phyloP scores from a whole-genome alignment of 208 protist genomes.

The Porcisia deanei region DNA sequence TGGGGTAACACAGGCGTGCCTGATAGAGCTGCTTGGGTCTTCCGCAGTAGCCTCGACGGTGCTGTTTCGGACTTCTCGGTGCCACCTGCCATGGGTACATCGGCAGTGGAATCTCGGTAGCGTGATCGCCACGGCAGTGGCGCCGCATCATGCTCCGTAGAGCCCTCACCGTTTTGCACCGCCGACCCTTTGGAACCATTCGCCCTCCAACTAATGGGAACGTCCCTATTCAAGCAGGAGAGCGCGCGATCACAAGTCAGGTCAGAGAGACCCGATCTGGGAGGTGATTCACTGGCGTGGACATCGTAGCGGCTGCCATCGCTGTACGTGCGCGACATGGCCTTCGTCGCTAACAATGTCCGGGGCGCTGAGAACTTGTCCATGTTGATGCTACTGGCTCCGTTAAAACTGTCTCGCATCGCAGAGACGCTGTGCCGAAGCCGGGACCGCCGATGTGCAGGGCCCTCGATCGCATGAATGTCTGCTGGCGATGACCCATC shows the following conservation, averaged over 20 bases:
- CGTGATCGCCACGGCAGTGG: constrained; percentile 6
- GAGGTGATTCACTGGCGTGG: background rate
- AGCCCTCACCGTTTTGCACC: background rate
- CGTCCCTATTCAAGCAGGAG: constrained; percentile 11
- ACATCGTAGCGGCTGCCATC: background rate
- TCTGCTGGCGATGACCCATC: background rate
- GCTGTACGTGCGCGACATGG: background rate
- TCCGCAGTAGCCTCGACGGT: background rate
- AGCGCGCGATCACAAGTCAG: background rate
- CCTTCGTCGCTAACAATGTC: background rate
- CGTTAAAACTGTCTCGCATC: background rate
- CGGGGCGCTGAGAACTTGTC: background rate
- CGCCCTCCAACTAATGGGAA: background rate
- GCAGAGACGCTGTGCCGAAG: constrained; percentile 18
- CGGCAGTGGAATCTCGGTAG: constrained; percentile 2
- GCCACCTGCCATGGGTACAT: background rate
- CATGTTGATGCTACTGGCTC: background rate
- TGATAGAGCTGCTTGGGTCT: background rate
- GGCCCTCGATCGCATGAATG: constrained; percentile 25
- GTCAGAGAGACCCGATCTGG: background rate
- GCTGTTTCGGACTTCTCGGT: background rate
- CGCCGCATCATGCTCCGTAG: background rate
- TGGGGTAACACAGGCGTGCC: background rate
- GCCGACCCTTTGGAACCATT: background rate
- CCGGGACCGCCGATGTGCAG: constrained; percentile 28